Percentiles rank a stretch among this genome's conserved stretches.
These are phyloP conservation scores for Cryptosporidium sp. DNA, from an alignment of 169 alveolate species.

Conservation along the genomic window DNA sequence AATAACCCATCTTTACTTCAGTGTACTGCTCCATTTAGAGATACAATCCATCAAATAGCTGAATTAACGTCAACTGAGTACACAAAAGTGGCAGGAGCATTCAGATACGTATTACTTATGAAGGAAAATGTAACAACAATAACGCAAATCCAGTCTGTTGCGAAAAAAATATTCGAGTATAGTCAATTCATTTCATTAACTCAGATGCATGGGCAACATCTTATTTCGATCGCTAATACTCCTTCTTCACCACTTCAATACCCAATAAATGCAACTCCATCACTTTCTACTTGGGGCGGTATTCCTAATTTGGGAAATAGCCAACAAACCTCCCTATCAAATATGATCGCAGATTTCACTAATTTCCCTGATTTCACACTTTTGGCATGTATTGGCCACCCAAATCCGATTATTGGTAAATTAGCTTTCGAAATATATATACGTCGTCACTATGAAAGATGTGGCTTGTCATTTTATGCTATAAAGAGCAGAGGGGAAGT, in stretches of 20 bases:
- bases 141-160: constrained; percentile 35
- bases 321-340: constrained; percentile 13
- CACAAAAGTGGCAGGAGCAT: constrained; percentile 62
- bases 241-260: constrained; percentile 65
- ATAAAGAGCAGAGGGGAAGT: constrained; percentile 34
- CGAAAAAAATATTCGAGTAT: constrained; percentile 38
- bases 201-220: constrained; percentile 21
- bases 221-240: constrained; percentile 45
- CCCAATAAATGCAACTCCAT: constrained; percentile 42
- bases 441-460: constrained; percentile 66
- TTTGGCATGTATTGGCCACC: constrained; percentile 48
- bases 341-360: constrained; percentile 46
- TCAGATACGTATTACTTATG: constrained; percentile 43
- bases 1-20: constrained; percentile 51
- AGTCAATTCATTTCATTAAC: constrained; percentile 2
- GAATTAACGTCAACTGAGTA: constrained; percentile 55
- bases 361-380: constrained; percentile 60
- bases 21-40: constrained; percentile 51
- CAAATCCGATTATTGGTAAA: constrained; percentile 30
- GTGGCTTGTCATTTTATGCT: constrained; percentile 67
- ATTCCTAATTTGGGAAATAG: background rate
- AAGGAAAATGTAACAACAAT: constrained; percentile 40
- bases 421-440: constrained; percentile 64
- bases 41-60: constrained; percentile 56
- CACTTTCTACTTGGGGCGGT: constrained; percentile 21